These are phyloP conservation scores for Hypoxylon fuscum DNA, from an alignment of 495 filamentous ascomycete genomes.

Conservation along the genomic window DNA sequence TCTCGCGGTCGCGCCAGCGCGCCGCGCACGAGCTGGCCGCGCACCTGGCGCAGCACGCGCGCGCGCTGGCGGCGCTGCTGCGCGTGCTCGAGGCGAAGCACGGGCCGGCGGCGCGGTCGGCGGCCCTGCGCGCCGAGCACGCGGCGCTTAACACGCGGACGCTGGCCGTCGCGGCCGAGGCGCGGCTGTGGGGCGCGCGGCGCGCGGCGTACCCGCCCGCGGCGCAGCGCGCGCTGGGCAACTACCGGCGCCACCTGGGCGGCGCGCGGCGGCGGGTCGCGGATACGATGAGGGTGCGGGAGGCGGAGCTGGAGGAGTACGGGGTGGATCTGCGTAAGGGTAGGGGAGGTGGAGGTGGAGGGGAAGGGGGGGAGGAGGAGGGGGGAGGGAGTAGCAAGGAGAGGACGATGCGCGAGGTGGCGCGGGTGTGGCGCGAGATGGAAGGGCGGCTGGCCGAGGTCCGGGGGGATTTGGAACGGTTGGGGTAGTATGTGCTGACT, in stretches of 20 bases:
- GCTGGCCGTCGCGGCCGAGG: slow-evolving; percentile 49
- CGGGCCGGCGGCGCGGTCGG: slow-evolving; percentile 68
- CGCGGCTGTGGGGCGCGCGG: slow-evolving; percentile 40
- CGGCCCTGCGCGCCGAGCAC: slow-evolving; percentile 67
- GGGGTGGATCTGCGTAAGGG: slow-evolving; percentile 49
- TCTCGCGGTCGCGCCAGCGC: slow-evolving; percentile 48
- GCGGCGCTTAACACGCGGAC: slow-evolving; percentile 63
- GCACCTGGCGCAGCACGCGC: slow-evolving; percentile 44
- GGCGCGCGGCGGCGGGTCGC: slow-evolving; percentile 59
- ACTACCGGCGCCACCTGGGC: slow-evolving; percentile 63
- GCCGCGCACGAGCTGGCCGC: slow-evolving; percentile 38
- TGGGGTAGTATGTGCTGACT: slow-evolving; percentile 45
- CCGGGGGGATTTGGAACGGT: slow-evolving; percentile 63
- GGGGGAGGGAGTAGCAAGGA: slow-evolving; percentile 45
- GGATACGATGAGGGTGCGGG: slow-evolving; percentile 54
- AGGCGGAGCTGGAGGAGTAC: slow-evolving; percentile 63
- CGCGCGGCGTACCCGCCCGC: slow-evolving; percentile 66
- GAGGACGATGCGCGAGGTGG: slow-evolving; percentile 66
- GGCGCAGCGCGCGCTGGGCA: slow-evolving; percentile 62
- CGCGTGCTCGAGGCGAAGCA: slow-evolving; percentile 64
- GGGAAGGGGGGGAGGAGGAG: slow-evolving; percentile 6
- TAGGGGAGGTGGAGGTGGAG: slow-evolving; percentile 10
- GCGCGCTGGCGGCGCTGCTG: slow-evolving; percentile 46
- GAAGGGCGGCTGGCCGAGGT: slow-evolving; percentile 63
- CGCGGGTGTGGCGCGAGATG: slow-evolving; percentile 66